phyloP scores from a whole-genome alignment of 2,329 filamentous ascomycete genomes.

The Nigrospora oryzae region DNA sequence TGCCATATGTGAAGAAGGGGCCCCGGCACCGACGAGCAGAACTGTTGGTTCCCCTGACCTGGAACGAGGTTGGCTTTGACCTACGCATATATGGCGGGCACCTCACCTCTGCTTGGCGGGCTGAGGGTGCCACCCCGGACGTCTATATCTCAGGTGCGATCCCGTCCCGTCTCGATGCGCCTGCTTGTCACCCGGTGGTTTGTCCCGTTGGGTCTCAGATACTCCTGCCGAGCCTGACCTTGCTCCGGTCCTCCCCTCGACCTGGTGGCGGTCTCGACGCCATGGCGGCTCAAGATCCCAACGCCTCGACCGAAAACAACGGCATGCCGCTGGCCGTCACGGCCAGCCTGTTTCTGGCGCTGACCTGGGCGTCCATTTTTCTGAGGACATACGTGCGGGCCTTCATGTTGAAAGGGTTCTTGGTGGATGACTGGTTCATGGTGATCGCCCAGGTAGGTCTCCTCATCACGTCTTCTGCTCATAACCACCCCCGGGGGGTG shows the following conservation, averaged over 20 bases:
- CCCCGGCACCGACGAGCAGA: not conserved
- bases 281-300: constrained; percentile 22
- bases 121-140: too few species aligned
- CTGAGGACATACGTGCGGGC: constrained; percentile 19
- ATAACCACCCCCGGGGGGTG: too few species aligned
- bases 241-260: constrained; percentile 1
- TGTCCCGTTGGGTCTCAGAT: too few species aligned
- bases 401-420: constrained; percentile 25
- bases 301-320: constrained; percentile 19
- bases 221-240: not conserved
- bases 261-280: not conserved
- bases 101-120: not conserved
- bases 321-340: constrained; percentile 17
- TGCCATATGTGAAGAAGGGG: too few species aligned
- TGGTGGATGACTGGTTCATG: constrained; percentile 47
- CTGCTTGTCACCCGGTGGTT: too few species aligned
- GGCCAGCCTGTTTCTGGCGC: constrained; percentile 25
- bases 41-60: not conserved
- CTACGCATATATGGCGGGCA: not conserved
- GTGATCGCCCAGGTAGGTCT: constrained; percentile 32
- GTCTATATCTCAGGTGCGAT: too few species aligned
- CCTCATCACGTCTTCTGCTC: too few species aligned
- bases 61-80: not conserved
- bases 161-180: too few species aligned
- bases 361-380: constrained; percentile 20